phyloP scores from a whole-genome alignment of 495 filamentous ascomycete species.

The Neurospora pannonica region DNA sequence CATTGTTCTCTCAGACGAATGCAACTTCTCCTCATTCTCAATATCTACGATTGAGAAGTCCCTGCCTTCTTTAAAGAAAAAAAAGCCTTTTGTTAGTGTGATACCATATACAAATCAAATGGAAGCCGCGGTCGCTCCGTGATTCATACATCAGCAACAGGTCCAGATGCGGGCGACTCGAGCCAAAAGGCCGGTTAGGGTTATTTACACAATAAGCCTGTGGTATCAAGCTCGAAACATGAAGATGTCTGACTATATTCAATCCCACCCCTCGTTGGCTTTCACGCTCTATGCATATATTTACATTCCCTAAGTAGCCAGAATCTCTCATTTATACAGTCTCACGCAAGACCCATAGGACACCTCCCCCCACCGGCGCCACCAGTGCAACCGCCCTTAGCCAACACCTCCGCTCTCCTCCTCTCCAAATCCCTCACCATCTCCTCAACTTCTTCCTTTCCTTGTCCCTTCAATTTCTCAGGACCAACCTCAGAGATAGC shows the following conservation, averaged over 20 bases:
- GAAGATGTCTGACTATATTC: background rate
- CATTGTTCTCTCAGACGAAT: background rate
- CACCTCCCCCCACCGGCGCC: background rate
- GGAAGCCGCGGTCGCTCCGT: background rate
- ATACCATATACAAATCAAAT: background rate
- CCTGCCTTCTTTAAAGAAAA: no score
- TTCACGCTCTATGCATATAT: background rate
- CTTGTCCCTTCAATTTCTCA: conserved; percentile 42
- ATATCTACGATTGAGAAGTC: background rate
- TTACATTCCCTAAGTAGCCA: background rate
- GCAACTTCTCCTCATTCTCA: background rate
- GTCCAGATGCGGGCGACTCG: no score
- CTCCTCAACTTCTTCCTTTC: conserved; percentile 32
- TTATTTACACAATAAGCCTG: background rate
- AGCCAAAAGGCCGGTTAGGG: background rate
- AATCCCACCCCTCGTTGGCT: background rate
- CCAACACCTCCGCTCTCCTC: background rate
- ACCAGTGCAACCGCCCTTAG: background rate
- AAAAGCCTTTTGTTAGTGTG: no score
- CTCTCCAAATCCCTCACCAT: conserved; percentile 28
- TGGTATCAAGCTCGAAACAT: no score
- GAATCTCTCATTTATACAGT: background rate
- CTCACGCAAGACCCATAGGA: background rate
- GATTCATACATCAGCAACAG: background rate
- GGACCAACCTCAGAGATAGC: conserved; percentile 45